Evolutionary conservation across 2,329 filamentous ascomycete genomes (phyloP).

Genomic region (Mariannaea elegans): DNA sequence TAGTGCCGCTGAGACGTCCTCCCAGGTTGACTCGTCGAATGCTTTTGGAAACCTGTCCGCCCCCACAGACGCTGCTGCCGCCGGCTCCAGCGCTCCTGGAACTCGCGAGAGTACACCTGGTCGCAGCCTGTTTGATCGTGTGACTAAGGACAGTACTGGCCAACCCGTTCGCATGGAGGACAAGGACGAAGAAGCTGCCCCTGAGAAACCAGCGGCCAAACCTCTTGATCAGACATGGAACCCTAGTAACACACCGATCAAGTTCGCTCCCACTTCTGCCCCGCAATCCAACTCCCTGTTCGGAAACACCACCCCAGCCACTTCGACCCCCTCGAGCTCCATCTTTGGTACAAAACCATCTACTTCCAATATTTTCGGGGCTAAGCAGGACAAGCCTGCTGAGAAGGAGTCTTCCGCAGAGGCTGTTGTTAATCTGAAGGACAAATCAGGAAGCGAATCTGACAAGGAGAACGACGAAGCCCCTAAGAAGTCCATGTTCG

Average conservation of each 20-base stretch:
- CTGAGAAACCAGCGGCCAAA: constrained; percentile 41
- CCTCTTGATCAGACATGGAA: constrained; percentile 53
- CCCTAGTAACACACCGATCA: constrained; percentile 62
- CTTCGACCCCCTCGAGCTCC: constrained; percentile 42
- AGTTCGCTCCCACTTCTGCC: constrained; percentile 54
- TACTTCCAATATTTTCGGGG: constrained; percentile 48
- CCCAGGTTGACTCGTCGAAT: constrained; percentile 36
- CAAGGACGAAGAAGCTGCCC: constrained; percentile 31
- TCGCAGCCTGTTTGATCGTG: constrained; percentile 64
- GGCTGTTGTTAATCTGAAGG: constrained; percentile 35
- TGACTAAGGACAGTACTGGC: constrained; percentile 60
- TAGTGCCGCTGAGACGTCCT: constrained; percentile 53
- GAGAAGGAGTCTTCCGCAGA: constrained; percentile 40
- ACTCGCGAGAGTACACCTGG: constrained; percentile 56
- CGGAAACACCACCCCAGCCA: constrained; percentile 39
- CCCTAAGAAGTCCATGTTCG: constrained; percentile 45
- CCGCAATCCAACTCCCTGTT: constrained; percentile 45
- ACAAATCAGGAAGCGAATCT: constrained; percentile 51
- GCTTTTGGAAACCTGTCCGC: constrained; percentile 46
- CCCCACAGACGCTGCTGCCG: constrained; percentile 35
- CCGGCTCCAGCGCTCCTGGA: constrained; percentile 49
- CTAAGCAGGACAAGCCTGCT: constrained; percentile 43
- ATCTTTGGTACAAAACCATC: constrained; percentile 50
- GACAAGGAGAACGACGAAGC: constrained; percentile 56
- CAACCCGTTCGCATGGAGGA: constrained; percentile 56